Evolutionary conservation across 139 green algal species (phyloP).

Genomic region (Picochlorum costavermella): DNA sequence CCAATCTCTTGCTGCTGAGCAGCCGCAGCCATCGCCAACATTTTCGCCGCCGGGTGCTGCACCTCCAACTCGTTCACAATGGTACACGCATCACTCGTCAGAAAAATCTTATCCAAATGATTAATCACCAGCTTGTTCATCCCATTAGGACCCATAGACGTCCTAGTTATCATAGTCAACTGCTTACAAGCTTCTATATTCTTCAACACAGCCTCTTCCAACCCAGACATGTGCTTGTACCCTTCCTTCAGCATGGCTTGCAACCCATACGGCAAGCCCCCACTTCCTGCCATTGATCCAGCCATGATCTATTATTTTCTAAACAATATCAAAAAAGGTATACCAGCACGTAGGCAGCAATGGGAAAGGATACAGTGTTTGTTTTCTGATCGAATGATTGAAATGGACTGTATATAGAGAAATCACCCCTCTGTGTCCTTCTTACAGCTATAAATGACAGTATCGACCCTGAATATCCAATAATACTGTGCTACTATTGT

Average conservation of each 20-base stretch:
- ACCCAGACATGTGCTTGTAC: conserved; percentile 86
- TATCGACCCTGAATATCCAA: no score
- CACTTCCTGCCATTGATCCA: not conserved
- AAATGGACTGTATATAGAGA: no score
- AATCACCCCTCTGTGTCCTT: no score
- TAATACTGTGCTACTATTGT: no score
- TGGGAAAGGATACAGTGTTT: no score
- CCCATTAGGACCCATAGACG: conserved; percentile 91
- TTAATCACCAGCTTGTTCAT: conserved; percentile 99
- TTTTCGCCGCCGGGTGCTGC: conserved; percentile 90
- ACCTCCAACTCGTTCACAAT: conserved; percentile 96
- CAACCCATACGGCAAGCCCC: conserved; percentile 76
- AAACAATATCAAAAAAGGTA: no score
- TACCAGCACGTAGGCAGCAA: no score
- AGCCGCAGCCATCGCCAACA: conserved; percentile 87
- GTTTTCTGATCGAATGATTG: no score
- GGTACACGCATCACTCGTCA: conserved; percentile 91
- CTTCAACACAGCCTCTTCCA: conserved; percentile 95
- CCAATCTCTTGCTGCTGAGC: conserved; percentile 93
- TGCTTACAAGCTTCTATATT: conserved; percentile 97
- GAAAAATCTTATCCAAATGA: conserved; percentile 97
- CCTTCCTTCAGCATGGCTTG: conserved; percentile 96
- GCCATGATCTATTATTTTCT: no score
- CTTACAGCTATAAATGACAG: no score
- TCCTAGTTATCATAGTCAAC: conserved; percentile 85